A percentile compares a stretch with the other conserved stretches of the same genome.
phyloP scores from a whole-genome alignment of 1,284 basidiomycete species.

The Microbotryum lychnidis-dioicae region DNA sequence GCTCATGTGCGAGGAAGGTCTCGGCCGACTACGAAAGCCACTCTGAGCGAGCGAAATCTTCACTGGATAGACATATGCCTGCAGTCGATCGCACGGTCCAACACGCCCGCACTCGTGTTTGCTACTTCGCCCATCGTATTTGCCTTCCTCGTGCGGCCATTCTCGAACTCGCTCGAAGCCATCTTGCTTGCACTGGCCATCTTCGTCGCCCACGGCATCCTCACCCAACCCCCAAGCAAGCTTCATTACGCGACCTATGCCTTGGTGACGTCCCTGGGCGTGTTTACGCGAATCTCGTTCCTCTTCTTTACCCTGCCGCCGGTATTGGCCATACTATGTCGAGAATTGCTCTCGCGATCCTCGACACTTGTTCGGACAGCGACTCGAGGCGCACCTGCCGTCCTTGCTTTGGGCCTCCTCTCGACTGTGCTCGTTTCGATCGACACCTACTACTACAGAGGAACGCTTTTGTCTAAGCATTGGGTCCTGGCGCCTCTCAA shows the following conservation, averaged over 20 bases:
- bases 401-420: not conserved
- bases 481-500: conserved; percentile 35
- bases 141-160: conserved; percentile 37
- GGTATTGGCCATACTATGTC: not conserved
- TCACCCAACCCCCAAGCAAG: not conserved
- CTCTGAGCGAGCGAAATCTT: too few species aligned
- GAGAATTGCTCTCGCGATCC: too few species aligned
- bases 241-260: not conserved
- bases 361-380: too few species aligned
- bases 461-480: not conserved
- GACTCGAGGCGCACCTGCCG: not conserved
- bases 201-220: not conserved
- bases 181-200: conserved; percentile 27
- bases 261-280: conserved; percentile 17
- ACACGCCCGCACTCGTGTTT: conserved; percentile 19
- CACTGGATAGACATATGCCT: conserved; percentile 2
- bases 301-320: conserved; percentile 34
- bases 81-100: not conserved
- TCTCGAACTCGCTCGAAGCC: conserved; percentile 39
- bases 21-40: not conserved
- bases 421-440: conserved; percentile 1
- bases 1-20: not conserved
- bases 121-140: conserved; percentile 34
- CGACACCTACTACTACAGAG: conserved; percentile 24
- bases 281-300: conserved; percentile 38